Base-by-base conservation (phyloP, 208 protist species). In the Crithidia brevicula region DNA sequence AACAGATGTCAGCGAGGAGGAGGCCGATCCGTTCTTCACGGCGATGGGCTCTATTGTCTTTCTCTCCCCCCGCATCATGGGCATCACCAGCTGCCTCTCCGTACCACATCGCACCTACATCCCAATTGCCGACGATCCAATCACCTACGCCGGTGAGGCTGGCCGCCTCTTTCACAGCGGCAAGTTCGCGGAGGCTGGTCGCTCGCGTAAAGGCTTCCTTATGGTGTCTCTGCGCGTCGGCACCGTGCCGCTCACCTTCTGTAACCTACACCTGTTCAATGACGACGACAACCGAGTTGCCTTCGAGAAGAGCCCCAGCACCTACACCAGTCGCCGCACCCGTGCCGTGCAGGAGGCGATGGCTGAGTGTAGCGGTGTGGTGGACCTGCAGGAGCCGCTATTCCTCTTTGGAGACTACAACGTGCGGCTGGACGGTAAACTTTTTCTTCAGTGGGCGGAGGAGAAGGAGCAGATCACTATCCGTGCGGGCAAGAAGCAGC, bases 331-430 rank as follows among this genome's bases (percentile, higher is more conserved):
- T n/a, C 79, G 72, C 3, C 84, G 90, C 9, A 45, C 67, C 27
- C 79, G 82, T 43, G 79, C 82, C 6, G 22, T 89, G n/a, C 58
- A 86, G 47, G 90, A 95, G 70, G 72, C 81, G 16, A 38, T 91
- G 22, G 76, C 81, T 10, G 86, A 91, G 69, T 86, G 73, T 47
- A 54, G 80, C 25, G 65, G 71, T 16, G 54, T 92, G 15, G 54
- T 87, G 50, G 66, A 72, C 34, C 60, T 74, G 25, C 63, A 83
- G 11, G 90, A 93, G 60, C 81, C 90, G 18, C 54, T 95, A 11
- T 91, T 93, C 57, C 38, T 95, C 36, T 88, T 87, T 72, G 90
- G 90, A 28, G 90, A 95, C 75, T 81, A 83, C 63, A 95, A 93
- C 66, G 63, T 81, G 4, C 82, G 85, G 5, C 63, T 95, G 20